Evolutionary conservation across 768 basidiomycete species (phyloP).

Genomic region (Pleurotus tuber-regium): DNA sequence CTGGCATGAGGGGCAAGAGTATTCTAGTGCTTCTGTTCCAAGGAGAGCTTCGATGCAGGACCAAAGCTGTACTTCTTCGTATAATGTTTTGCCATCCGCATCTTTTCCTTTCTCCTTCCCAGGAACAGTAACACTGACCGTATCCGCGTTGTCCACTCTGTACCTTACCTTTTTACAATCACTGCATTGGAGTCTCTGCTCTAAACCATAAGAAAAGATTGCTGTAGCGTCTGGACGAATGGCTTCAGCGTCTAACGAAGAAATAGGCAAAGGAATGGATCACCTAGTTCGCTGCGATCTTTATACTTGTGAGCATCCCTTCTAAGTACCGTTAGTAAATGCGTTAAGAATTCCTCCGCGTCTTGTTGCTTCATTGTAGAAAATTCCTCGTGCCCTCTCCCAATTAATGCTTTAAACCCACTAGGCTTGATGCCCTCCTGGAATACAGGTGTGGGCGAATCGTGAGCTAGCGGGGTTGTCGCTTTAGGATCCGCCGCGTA

Average conservation of each 20-base stretch:
- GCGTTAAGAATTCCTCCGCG: constrained; percentile 89
- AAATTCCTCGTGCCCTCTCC: constrained; percentile 92
- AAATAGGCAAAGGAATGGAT: constrained; percentile 5
- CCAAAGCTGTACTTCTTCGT: constrained; percentile 57
- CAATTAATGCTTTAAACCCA: constrained; percentile 86
- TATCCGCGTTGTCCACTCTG: constrained; percentile 70
- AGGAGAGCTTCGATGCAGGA: constrained; percentile 60
- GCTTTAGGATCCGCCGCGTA: constrained; percentile 59
- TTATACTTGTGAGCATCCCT: constrained; percentile 56
- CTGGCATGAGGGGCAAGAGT: constrained; percentile 73
- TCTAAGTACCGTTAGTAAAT: constrained; percentile 73
- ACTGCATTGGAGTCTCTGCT: constrained; percentile 83
- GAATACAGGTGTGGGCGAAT: constrained; percentile 49
- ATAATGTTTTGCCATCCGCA: constrained; percentile 61
- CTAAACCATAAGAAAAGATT: constrained; percentile 76
- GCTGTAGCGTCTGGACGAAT: constrained; percentile 59
- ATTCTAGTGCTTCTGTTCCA: constrained; percentile 69
- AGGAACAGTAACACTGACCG: constrained; percentile 79
- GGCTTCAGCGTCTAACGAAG: not conserved
- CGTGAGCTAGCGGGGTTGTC: constrained; percentile 74
- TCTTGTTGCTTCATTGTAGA: constrained; percentile 97
- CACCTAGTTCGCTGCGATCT: constrained; percentile 32
- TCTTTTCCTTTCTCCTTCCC: constrained; percentile 54
- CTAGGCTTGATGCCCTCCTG: constrained; percentile 83
- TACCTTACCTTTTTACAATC: constrained; percentile 83